These are phyloP conservation scores for Teunomyces barrocoloradensis DNA, from an alignment of 805 yeast species.

Conservation along the genomic window DNA sequence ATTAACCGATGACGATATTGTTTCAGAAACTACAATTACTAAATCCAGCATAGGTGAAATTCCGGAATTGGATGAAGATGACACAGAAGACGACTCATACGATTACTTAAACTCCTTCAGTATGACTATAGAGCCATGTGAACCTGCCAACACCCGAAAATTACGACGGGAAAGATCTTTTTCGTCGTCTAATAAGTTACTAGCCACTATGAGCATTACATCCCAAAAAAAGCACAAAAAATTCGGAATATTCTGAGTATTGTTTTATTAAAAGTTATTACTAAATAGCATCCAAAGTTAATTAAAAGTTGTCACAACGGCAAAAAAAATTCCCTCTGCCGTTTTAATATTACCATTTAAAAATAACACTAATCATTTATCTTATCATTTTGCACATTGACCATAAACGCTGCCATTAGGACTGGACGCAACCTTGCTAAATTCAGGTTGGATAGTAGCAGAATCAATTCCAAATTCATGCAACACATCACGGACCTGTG, in stretches of 20 bases:
- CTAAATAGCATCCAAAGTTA: neutral
- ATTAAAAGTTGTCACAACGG: neutral
- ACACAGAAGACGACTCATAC: slow-evolving; percentile 15
- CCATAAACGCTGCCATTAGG: slow-evolving; percentile 4
- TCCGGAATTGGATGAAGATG: slow-evolving; percentile 4
- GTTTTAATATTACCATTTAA: neutral
- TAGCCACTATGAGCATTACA: neutral
- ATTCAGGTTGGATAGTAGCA: slow-evolving; percentile 96
- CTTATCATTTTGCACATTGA: slow-evolving; percentile 1
- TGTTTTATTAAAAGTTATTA: neutral
- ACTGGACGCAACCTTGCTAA: slow-evolving; percentile 22
- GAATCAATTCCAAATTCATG: slow-evolving; percentile 86
- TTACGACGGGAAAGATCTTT: neutral
- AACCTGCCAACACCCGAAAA: neutral
- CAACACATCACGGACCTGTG: slow-evolving; percentile 71
- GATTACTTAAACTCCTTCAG: slow-evolving; percentile 17
- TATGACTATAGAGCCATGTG: neutral
- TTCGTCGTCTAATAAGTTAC: neutral
- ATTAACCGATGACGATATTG: neutral
- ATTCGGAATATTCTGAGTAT: neutral
- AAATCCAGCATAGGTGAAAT: neutral
- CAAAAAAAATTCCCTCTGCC: neutral
- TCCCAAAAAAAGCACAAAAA: neutral
- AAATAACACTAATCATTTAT: neutral
- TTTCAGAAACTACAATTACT: slow-evolving; percentile 1